Base-by-base conservation (phyloP, 495 filamentous ascomycete species). In the Annulohypoxylon bovei region DNA sequence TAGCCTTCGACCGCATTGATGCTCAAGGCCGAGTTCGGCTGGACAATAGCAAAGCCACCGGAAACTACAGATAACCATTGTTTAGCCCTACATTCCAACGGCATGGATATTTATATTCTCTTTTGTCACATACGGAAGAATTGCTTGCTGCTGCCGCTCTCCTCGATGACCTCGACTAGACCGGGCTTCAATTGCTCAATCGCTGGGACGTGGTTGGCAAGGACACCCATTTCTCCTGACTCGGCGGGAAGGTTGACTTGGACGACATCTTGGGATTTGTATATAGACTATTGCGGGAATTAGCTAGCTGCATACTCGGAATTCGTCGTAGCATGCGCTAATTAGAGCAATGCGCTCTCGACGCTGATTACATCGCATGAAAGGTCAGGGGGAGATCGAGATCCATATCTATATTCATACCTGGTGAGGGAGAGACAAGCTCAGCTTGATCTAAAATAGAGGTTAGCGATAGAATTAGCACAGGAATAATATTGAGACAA, bases 211-310 rank as follows among this genome's bases (percentile, higher is more conserved):
- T 99, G 95, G 86, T 95, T 94, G 81, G 95, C 95, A 74, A 99
- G 91, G 71, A 99, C 88, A 90, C 95, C 95, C 95, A 99, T 99
- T 76, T 98, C 96, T 76, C 95, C 95, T 57, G 94, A 94, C 84
- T 97, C 95, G 78, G 95, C 95, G 79, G 96, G 90, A 75, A 99
- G 88, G 88, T 99, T 99, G 86, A 99, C 96, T 85, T 99, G 95
- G 76, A 98, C 90, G 78, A 87, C 86, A 70, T 84, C 83, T 88
- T 98, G 82, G 67, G 83, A 83, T 71, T 82, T 84, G 81, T 84
- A 86, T 76, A 85, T 81, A 70, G 82, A 82, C 83, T 87, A 78
- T 67, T 79, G 77, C 74, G 81, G 78, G 72, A 83, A 82, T 86
- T 84, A 86, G 75, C 67, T 69, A 63, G 70, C 46, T 52, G 59